phyloP scores from a whole-genome alignment of 1,284 basidiomycete species.

The Volvariella volvacea region DNA sequence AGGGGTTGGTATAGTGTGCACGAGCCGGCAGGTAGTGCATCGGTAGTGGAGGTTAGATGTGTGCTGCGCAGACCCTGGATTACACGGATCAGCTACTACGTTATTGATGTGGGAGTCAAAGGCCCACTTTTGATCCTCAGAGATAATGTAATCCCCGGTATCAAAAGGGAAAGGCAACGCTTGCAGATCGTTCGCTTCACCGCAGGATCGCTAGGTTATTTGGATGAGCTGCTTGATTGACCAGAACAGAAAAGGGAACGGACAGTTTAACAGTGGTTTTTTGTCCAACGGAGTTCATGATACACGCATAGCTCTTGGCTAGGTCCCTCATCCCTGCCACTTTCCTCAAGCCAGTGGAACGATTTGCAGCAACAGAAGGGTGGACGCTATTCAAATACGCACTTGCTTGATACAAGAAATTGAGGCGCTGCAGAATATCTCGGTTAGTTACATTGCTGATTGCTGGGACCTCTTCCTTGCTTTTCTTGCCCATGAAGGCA shows the following conservation, averaged over 20 bases:
- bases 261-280: constrained; percentile 74
- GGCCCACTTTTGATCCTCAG: constrained; percentile 64
- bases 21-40: not conserved
- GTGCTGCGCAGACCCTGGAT: not conserved
- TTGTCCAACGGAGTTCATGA: constrained; percentile 66
- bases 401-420: constrained; percentile 80
- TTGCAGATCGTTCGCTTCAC: constrained; percentile 75
- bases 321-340: constrained; percentile 34
- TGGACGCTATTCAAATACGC: constrained; percentile 43
- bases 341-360: constrained; percentile 4
- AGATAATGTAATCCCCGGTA: constrained; percentile 59
- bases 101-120: too few species aligned
- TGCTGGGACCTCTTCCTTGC: constrained; percentile 50
- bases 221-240: not conserved
- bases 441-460: constrained; percentile 52
- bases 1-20: not conserved
- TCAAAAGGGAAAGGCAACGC: constrained; percentile 53
- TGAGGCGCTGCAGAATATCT: constrained; percentile 74
- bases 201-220: constrained; percentile 55
- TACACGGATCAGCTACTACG: too few species aligned
- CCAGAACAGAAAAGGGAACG: constrained; percentile 15
- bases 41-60: not conserved
- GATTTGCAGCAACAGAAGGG: constrained; percentile 6
- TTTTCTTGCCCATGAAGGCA: constrained; percentile 65
- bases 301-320: constrained; percentile 52